Base-by-base conservation (phyloP, 2,329 filamentous ascomycete genomes). In the Aspergillus clavatus region DNA sequence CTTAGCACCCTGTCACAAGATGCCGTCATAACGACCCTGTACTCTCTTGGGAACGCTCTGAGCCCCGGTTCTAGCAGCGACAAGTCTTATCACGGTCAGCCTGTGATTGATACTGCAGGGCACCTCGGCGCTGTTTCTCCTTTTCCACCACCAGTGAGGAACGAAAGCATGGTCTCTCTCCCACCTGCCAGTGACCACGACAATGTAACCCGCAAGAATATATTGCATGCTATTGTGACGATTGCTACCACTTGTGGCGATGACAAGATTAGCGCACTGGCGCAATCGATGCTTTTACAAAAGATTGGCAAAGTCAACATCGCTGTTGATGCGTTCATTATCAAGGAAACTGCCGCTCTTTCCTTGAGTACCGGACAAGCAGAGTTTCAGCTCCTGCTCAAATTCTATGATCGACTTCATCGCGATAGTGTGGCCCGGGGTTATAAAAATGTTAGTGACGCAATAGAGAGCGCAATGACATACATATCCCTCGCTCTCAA, bases 161-260 rank as follows among this genome's bases (percentile, higher is more conserved):
- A 68, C 63, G 62, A 54, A 24, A 71, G 67, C 37, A 59, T 67
- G 29, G 86, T 95, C 43, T 95, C 91, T 2, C 69, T 98, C 21
- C 78, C 83, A 21, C 75, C 85, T 28, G 81, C 78, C 49, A 83
- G 83, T 16, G 86, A 93, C 38, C 88, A 94, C 58, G 90, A 95
- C 1, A 81, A 83, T 4, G 72, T 82, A 23, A 83, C 89, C 0
- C 89, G 94, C 62, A 81, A 83, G 27, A 94, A 91, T 51, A 86
- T 97, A n/a, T 83, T 97, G n/a, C 84, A 94, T 61, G 89, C 91
- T 0, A 91, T 98, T 50, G 91, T 94, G 46, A 84, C 83, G n/a
- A 88, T 98, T 62, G 89, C 93, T 1, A 81, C 79, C 18, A 83
- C 81, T 46, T 89, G 84, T 62, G 80, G 85, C 38, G 90, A 98